Evolutionary conservation across 2,329 filamentous ascomycete genomes (phyloP).

Genomic region (Tolypocladium sp.): DNA sequence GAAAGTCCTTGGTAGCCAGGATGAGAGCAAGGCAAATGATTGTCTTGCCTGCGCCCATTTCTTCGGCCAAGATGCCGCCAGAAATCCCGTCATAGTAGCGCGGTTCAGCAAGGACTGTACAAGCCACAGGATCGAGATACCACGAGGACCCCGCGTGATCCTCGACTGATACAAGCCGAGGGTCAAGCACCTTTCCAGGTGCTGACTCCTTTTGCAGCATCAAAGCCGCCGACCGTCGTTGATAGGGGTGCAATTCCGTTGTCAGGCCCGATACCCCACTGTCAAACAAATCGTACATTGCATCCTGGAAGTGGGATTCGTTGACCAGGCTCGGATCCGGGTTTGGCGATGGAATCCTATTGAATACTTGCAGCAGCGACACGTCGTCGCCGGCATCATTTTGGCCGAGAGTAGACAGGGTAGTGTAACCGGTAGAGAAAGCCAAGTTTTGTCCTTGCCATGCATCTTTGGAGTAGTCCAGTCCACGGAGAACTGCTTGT

Average conservation of each 20-base stretch:
- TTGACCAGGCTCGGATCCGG: conserved; percentile 41
- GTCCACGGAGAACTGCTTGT: conserved; percentile 33
- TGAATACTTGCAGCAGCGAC: conserved; percentile 64
- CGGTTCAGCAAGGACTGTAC: conserved; percentile 54
- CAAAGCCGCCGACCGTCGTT: conserved; percentile 66
- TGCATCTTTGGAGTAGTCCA: conserved; percentile 45
- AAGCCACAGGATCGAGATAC: conserved; percentile 61
- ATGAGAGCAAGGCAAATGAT: conserved; percentile 74
- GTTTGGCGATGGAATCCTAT: conserved; percentile 58
- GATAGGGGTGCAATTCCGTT: conserved; percentile 66
- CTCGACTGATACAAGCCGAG: conserved; percentile 51
- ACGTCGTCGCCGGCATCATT: conserved; percentile 25
- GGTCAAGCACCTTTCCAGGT: conserved; percentile 59
- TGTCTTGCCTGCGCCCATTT: conserved; percentile 81
- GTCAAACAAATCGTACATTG: conserved; percentile 46
- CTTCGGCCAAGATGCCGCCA: conserved; percentile 73
- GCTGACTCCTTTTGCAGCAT: conserved; percentile 78
- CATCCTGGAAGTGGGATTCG: conserved; percentile 40
- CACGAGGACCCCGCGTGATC: conserved; percentile 56
- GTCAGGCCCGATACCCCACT: conserved; percentile 46
- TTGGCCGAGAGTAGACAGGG: conserved; percentile 9
- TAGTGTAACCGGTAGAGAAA: not conserved
- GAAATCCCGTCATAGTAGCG: conserved; percentile 63
- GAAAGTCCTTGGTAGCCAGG: conserved; percentile 63
- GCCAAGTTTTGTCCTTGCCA: conserved; percentile 42